A percentile compares a stretch with the other conserved stretches of the same genome.
Conservation (phyloP, 345 rosid genomes). For the Erucastrum elatum region DNA sequence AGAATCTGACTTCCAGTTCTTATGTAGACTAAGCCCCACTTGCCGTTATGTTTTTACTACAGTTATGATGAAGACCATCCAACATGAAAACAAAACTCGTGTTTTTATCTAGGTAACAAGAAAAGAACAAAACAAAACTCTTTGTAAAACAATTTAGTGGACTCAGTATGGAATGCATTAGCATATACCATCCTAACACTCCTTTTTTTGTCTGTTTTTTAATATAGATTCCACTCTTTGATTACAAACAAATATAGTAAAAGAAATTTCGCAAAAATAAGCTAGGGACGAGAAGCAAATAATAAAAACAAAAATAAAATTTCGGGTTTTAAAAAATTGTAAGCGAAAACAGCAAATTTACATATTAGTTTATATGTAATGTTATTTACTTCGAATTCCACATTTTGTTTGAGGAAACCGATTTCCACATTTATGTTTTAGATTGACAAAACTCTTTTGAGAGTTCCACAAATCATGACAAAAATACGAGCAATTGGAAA, state of each 20-base stretch:
- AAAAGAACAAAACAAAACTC: not conserved
- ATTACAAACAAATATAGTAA: not conserved
- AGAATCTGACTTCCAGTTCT: not conserved
- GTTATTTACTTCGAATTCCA: not conserved
- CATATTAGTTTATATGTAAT: not conserved
- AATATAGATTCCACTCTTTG: constrained; percentile 8
- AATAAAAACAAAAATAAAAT: not conserved
- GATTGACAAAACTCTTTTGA: not conserved
- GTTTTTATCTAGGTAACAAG: not conserved
- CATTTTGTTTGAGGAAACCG: not conserved
- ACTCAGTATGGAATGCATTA: constrained; percentile 8
- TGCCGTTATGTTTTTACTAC: not conserved
- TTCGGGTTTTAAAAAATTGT: not conserved
- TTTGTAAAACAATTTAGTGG: not conserved
- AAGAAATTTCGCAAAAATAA: not conserved
- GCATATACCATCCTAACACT: not conserved
- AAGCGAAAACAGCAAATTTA: not conserved
- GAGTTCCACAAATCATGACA: not conserved
- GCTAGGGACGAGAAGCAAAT: not conserved
- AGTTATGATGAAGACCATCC: not conserved
- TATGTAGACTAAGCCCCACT: not conserved
- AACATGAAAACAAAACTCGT: not conserved
- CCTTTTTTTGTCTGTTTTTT: not conserved
- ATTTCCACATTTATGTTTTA: not conserved
- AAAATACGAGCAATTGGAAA: not conserved